Base-by-base conservation (phyloP, 2,329 filamentous ascomycete genomes). In the Magnaporthales sp. region DNA sequence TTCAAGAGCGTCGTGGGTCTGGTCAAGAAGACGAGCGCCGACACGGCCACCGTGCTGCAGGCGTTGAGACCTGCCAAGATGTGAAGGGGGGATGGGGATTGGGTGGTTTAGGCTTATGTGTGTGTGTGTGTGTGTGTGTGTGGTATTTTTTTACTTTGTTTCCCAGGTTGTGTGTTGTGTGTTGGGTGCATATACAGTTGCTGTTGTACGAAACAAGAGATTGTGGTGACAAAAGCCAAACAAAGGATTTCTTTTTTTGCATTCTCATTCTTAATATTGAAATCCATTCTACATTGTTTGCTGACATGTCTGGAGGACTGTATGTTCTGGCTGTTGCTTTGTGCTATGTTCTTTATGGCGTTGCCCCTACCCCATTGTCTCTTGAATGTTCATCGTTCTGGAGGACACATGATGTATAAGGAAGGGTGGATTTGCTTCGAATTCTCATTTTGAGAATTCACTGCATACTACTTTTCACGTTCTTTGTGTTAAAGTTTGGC, bases 1-100 rank as follows among this genome's bases (percentile, higher is more conserved):
- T 97, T 97, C 75, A 90, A 85, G 79, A 82, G 81, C 27, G 82
- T 97, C 62, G 89, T 91, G 69, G 83, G 81, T 66, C 73, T 97
- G 67, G 91, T 98, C 67, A 97, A 94, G 83, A 91, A 92, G 71
- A 88, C 84, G 8, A 84, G 85, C 72, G 80, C 82, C 62, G 87
- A 87, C 71, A 97, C 93, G 0, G 92, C 86, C 80, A 83, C 81
- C 63, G 86, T 85, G 6, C 78, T 97, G 73, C 82, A 85, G 72
- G 84, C 83, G 2, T 79, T 97, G 74, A 84, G 89, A 71, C 88
- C 71, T n/a, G 68, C 83, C 67, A 86, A 83, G 77, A 86, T 88
- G 27, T 86, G 72, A 68, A 26, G 22, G 38, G 38, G 38, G 32
- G 4, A 38, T 11, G 38, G 38, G 19, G 15, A n/a, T 19, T n/a